Evolutionary conservation across 495 filamentous ascomycete species (phyloP).

Genomic region (Evansstolkia leycettana): DNA sequence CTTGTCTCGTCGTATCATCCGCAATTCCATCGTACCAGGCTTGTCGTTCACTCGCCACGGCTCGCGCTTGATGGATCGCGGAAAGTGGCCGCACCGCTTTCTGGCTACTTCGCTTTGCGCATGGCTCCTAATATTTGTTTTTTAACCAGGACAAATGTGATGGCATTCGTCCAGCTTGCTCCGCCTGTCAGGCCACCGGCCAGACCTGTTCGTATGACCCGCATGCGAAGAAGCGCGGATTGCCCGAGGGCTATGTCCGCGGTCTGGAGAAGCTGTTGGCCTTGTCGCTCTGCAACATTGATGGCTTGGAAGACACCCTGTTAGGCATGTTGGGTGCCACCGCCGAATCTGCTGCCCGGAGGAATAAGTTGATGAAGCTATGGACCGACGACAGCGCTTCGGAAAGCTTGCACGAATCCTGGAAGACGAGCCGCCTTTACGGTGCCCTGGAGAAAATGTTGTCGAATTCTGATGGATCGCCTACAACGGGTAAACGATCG

Average conservation of each 20-base stretch:
- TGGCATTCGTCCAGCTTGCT: constrained; percentile 50
- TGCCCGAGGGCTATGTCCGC: constrained; percentile 37
- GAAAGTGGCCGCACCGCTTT: no score
- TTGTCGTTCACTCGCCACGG: no score
- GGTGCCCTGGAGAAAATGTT: constrained; percentile 43
- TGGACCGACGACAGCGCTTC: constrained; percentile 39
- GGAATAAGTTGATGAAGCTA: constrained; percentile 22
- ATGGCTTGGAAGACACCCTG: constrained; percentile 38
- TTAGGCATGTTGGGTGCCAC: constrained; percentile 29
- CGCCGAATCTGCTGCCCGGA: constrained; percentile 20
- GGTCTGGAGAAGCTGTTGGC: constrained; percentile 35
- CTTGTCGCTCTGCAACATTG: constrained; percentile 33
- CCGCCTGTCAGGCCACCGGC: constrained; percentile 47
- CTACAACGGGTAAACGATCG: constrained; percentile 22
- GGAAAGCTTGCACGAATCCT: constrained; percentile 43
- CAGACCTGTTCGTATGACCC: constrained; percentile 56
- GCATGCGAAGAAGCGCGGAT: constrained; percentile 56
- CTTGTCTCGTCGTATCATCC: no score
- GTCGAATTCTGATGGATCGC: constrained; percentile 22
- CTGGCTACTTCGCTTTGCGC: no score
- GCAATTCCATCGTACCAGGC: no score
- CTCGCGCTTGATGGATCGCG: background rate
- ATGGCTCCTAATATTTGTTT: background rate
- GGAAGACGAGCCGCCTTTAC: constrained; percentile 43
- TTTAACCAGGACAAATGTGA: constrained; percentile 50